Percentiles rank a stretch among this genome's conserved stretches.
Conservation (phyloP, 1,284 basidiomycete genomes). For the Ustilago vetiveriae region DNA sequence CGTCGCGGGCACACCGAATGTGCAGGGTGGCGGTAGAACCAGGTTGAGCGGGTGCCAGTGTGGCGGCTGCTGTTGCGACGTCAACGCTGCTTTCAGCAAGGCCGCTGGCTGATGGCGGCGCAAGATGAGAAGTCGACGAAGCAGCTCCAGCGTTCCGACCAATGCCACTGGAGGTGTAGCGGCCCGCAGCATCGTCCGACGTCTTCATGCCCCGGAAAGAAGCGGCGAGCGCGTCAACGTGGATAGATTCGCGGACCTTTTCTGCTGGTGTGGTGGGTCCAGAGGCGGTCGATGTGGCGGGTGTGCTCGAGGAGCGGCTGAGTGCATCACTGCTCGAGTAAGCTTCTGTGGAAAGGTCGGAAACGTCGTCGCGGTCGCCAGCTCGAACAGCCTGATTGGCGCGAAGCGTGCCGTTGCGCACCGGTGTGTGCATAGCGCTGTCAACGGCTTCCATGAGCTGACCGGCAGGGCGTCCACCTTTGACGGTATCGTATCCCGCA, state of each 20-base stretch:
- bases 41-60: constrained; percentile 31
- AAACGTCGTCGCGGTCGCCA: constrained; percentile 36
- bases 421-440: constrained; percentile 36
- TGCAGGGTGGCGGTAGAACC: constrained; percentile 41
- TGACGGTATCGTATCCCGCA: constrained; percentile 57
- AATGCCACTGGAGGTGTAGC: constrained; percentile 23
- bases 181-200: constrained; percentile 18
- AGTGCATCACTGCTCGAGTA: constrained; percentile 39
- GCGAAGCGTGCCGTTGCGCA: constrained; percentile 29
- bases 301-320: constrained; percentile 45
- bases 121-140: constrained; percentile 24
- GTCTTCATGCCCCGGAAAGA: constrained; percentile 54
- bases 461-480: constrained; percentile 52
- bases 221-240: constrained; percentile 49
- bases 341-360: constrained; percentile 39
- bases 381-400: constrained; percentile 10
- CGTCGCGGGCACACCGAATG: constrained; percentile 42
- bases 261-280: constrained; percentile 40
- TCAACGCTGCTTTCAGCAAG: constrained; percentile 35
- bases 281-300: constrained; percentile 52
- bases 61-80: constrained; percentile 37
- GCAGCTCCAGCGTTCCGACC: constrained; percentile 26
- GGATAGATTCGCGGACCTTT: constrained; percentile 41
- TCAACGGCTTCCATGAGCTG: constrained; percentile 54
- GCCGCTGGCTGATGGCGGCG: constrained; percentile 28